Evolutionary conservation across 371 early-diverging fungal genomes (phyloP).

Genomic region (Mycotypha africana): DNA sequence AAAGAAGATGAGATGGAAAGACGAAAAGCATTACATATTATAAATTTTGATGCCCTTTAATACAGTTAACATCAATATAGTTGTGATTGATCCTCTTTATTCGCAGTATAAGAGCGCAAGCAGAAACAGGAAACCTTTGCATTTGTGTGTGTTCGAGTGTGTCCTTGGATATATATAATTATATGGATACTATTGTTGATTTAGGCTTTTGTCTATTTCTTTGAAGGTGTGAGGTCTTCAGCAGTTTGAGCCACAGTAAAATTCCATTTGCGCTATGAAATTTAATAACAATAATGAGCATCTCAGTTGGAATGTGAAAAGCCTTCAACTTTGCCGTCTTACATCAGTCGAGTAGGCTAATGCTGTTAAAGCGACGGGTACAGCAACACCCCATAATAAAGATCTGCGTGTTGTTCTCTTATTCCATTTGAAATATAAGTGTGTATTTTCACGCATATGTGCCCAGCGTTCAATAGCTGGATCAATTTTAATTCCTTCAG

Average conservation of each 20-base stretch:
- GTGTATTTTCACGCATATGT: conserved; percentile 58
- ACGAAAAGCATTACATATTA: conserved; percentile 66
- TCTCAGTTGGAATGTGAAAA: too few species aligned
- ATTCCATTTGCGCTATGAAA: conserved; percentile 38
- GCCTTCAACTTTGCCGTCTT: too few species aligned
- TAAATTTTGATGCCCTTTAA: conserved; percentile 91
- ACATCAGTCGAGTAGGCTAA: conserved; percentile 48
- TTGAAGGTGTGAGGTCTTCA: conserved; percentile 20
- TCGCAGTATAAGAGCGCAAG: too few species aligned
- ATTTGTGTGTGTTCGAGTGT: too few species aligned
- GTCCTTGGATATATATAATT: too few species aligned
- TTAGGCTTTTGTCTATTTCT: conserved; percentile 4
- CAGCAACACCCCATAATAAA: conserved; percentile 42
- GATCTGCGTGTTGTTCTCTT: conserved; percentile 41
- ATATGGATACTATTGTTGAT: background rate
- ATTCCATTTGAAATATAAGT: conserved; percentile 51
- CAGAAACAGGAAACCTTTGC: too few species aligned
- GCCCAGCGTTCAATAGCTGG: conserved; percentile 66
- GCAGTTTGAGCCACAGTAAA: conserved; percentile 43
- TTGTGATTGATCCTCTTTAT: too few species aligned
- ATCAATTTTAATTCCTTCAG: conserved; percentile 44
- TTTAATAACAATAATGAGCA: too few species aligned
- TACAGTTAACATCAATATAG: too few species aligned
- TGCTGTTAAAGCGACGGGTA: conserved; percentile 49
- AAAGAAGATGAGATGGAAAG: conserved; percentile 75